Conservation (phyloP, 495 filamentous ascomycete genomes). For the Rhypophila decipiens region DNA sequence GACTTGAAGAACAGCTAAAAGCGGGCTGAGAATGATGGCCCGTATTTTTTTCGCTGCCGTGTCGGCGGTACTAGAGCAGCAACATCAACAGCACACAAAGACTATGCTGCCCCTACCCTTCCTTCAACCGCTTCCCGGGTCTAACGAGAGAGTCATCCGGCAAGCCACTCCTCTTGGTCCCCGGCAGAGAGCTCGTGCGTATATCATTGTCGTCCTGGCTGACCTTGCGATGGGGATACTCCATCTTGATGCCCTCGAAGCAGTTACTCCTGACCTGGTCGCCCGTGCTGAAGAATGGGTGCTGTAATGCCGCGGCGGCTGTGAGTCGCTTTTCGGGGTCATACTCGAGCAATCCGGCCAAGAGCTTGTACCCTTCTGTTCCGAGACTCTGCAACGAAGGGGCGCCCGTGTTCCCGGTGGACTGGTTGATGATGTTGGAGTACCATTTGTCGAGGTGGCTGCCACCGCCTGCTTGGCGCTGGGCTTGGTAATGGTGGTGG, state of each 20-base stretch:
- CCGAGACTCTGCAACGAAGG: conserved; percentile 50
- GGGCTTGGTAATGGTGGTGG: conserved; percentile 48
- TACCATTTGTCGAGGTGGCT: conserved; percentile 54
- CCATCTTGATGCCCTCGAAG: conserved; percentile 78
- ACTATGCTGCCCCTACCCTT: conserved; percentile 39
- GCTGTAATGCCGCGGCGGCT: conserved; percentile 75
- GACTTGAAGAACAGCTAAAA: too few species aligned
- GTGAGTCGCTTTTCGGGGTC: conserved; percentile 86
- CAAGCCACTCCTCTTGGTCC: conserved; percentile 83
- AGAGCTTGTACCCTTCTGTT: conserved; percentile 69
- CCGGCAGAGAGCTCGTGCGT: conserved; percentile 74
- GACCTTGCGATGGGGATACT: conserved; percentile 86
- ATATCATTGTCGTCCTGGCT: conserved; percentile 95
- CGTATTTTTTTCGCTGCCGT: too few species aligned
- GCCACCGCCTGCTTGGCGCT: conserved; percentile 9
- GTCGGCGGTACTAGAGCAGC: too few species aligned
- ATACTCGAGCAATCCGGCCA: conserved; percentile 79
- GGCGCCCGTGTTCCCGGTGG: conserved; percentile 37
- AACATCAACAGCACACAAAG: too few species aligned
- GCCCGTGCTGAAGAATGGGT: conserved; percentile 72
- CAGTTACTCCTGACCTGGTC: conserved; percentile 68
- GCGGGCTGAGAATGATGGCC: too few species aligned
- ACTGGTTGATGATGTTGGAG: conserved; percentile 44
- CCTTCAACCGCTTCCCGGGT: conserved; percentile 63
- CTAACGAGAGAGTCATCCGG: conserved; percentile 73